Evolutionary conservation across 225 moss, liverwort and hornwort genomes (phyloP), one percentile per base, ranked within the genome.

Genomic region (Sphagnum tenellum): DNA sequence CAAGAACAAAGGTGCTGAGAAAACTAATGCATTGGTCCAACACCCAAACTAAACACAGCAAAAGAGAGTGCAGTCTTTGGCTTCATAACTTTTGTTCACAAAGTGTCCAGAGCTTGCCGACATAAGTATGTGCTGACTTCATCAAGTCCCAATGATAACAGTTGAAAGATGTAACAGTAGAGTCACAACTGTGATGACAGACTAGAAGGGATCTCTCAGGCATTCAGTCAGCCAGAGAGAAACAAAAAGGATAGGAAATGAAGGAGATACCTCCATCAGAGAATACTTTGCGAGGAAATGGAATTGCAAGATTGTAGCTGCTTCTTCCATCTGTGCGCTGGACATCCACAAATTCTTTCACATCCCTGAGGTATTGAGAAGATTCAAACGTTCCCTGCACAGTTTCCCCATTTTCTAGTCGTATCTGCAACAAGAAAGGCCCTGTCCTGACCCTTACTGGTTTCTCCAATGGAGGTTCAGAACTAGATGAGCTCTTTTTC

Each of bases 321-420:
- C 68, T 76, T 5, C 78, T 81, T 57, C 88, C 88, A 73, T 89
- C 88, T 8, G 86, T 89, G 49, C 88, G 88, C 72, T 86, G 72
- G 11, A 74, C 57, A 59, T 89, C 86, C 11, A 89, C 82, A 47
- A 89, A 89, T 3, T 70, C 67, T 64, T 86, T 86, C 48, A 89
- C 88, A 47, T 85, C 85, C 55, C 80, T 67, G 54, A 89, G 62
- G 53, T 74, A 55, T 68, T 76, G 80, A 63, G 68, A 70, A 52
- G 80, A 71, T 71, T 85, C 85, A 53, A 89, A 89, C 45, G 76
- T 78, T 47, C 88, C 85, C 57, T 74, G 80, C 11, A 89, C 82
- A 49, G 78, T 76, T 61, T 89, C 78, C 64, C 78, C 82, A 59
- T 86, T 86, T 55, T 85, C 86, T 8, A 89, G 79, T 56, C 80